A percentile compares a stretch with the other conserved stretches of the same genome.
Conservation (phyloP, 1,139 yeast genomes). For the Blastobotrys capitulatus region DNA sequence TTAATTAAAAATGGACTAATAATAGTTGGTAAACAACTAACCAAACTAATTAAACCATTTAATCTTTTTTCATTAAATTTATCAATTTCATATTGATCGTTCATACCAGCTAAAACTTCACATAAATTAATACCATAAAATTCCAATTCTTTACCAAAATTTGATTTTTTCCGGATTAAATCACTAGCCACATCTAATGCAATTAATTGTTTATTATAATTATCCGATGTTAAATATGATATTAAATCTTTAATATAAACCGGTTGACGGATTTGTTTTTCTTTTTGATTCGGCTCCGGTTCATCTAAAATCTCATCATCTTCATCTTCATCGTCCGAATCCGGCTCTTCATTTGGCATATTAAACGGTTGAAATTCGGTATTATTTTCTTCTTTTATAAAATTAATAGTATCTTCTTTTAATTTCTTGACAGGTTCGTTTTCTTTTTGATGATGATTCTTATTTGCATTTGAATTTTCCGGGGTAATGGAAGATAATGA, state of each 20-base stretch:
- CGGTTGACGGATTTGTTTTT: slow-evolving; percentile 33
- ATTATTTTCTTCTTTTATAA: slow-evolving; percentile 21
- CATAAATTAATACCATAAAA: slow-evolving; percentile 46
- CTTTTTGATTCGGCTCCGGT: slow-evolving; percentile 33
- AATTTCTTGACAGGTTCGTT: neutral
- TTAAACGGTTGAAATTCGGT: slow-evolving; percentile 25
- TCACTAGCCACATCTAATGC: slow-evolving; percentile 53
- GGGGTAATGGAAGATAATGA: neutral
- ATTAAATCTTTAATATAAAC: slow-evolving; percentile 59
- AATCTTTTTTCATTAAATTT: slow-evolving; percentile 49
- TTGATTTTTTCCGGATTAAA: slow-evolving; percentile 48
- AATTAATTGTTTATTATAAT: slow-evolving; percentile 46
- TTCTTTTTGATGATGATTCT: too few species aligned
- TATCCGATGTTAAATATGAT: slow-evolving; percentile 46
- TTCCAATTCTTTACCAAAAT: slow-evolving; percentile 49
- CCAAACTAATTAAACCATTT: slow-evolving; percentile 47
- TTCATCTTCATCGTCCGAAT: slow-evolving; percentile 33
- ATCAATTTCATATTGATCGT: slow-evolving; percentile 44
- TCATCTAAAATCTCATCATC: slow-evolving; percentile 42
- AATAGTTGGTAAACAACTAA: slow-evolving; percentile 43
- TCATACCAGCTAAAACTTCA: slow-evolving; percentile 42
- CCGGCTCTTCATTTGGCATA: slow-evolving; percentile 24
- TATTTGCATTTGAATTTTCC: neutral
- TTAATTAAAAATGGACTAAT: slow-evolving; percentile 39
- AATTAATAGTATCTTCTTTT: slow-evolving; percentile 14